phyloP scores from a whole-genome alignment of 2,329 filamentous ascomycete species.

The Chrysoporthe puriensis region DNA sequence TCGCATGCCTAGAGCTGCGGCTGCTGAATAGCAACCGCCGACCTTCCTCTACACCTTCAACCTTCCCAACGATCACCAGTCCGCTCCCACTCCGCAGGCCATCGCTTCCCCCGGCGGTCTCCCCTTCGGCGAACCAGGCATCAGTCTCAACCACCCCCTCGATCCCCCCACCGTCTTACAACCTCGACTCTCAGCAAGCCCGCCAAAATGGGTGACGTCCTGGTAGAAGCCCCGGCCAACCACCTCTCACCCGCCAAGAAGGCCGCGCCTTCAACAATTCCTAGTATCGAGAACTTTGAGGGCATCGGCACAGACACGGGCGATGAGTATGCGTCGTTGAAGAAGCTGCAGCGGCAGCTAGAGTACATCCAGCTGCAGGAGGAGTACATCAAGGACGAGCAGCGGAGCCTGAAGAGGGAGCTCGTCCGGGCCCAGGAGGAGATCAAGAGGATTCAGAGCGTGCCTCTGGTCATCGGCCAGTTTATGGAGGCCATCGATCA shows the following conservation, averaged over 20 bases:
- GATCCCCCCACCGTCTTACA: neutral
- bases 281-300: constrained; percentile 88
- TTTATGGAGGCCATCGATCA: constrained; percentile 99
- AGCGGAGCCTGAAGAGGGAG: constrained; percentile 96
- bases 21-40: constrained; percentile 19
- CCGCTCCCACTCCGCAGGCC: neutral
- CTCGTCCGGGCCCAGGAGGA: constrained; percentile 97
- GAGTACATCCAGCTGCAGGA: constrained; percentile 99
- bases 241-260: constrained; percentile 79
- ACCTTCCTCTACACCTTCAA: constrained; percentile 17
- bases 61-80: constrained; percentile 3
- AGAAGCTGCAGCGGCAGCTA: constrained; percentile 94
- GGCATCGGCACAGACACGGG: constrained; percentile 78
- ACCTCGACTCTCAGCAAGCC: constrained; percentile 16
- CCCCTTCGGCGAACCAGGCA: neutral
- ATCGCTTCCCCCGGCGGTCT: neutral
- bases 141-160: neutral
- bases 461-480: constrained; percentile 95
- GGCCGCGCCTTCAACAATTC: constrained; percentile 77
- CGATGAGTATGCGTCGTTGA: constrained; percentile 93
- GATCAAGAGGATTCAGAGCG: constrained; percentile 99
- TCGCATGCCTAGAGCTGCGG: constrained; percentile 28
- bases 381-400: constrained; percentile 99
- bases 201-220: constrained; percentile 78
- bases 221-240: constrained; percentile 80